Percentiles rank a stretch among this genome's conserved stretches.
These are phyloP conservation scores for Colletotrichum cuscutae DNA, from an alignment of 2,329 filamentous ascomycete genomes.

Conservation along the genomic window DNA sequence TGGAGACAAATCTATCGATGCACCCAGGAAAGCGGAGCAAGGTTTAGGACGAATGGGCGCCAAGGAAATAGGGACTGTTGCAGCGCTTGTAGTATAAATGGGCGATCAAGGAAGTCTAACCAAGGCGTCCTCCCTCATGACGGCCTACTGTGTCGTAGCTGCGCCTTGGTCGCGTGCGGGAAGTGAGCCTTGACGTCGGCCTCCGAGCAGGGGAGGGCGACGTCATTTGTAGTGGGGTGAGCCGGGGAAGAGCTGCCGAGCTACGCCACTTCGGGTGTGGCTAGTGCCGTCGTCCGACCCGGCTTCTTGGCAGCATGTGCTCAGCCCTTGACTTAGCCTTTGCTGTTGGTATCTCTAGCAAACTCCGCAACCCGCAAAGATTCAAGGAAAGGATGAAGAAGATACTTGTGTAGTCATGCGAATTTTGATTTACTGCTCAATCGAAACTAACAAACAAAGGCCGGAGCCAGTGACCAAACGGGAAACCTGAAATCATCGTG, in stretches of 20 bases:
- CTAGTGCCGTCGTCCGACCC: constrained; percentile 5
- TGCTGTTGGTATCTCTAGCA: background rate
- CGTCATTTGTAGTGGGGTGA: constrained; percentile 33
- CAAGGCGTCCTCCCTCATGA: constrained; percentile 19
- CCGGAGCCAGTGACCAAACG: constrained; percentile 21
- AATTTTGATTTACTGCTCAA: constrained; percentile 28
- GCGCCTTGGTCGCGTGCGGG: constrained; percentile 29
- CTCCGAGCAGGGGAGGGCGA: constrained; percentile 5
- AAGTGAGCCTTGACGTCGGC: constrained; percentile 26
- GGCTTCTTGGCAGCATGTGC: constrained; percentile 27
- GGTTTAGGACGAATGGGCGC: constrained; percentile 1
- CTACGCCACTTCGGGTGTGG: constrained; percentile 33
- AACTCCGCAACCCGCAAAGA: no score
- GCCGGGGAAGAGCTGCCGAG: background rate
- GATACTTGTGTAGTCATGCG: constrained; percentile 9
- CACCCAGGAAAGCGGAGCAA: constrained; percentile 26
- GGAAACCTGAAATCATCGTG: constrained; percentile 34
- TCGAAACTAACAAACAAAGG: constrained; percentile 27
- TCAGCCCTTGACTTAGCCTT: background rate
- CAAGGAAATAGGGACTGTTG: constrained; percentile 8
- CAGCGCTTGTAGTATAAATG: constrained; percentile 26
- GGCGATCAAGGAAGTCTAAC: background rate
- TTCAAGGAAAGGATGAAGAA: no score
- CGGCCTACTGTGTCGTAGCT: constrained; percentile 1
- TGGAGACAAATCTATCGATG: constrained; percentile 14